A percentile compares a stretch with the other conserved stretches of the same genome.
Conservation (phyloP, 1,139 yeast genomes). For the Suhomyces coccinellae region DNA sequence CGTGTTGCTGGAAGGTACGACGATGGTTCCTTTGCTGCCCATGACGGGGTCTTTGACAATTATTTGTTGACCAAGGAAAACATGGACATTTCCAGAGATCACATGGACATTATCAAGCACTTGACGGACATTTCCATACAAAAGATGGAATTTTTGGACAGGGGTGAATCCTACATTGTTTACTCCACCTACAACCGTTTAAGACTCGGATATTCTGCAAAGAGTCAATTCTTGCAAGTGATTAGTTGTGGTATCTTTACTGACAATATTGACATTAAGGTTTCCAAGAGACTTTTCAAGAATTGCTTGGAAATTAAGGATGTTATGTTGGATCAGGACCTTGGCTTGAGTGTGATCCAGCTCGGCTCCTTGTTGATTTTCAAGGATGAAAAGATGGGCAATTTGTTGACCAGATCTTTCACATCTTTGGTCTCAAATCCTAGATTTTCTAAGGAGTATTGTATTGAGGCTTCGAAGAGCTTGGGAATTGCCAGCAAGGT, state of each 20-base stretch:
- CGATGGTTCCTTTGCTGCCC: constrained; percentile 12
- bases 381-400: constrained; percentile 47
- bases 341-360: constrained; percentile 52
- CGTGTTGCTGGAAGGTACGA: constrained; percentile 28
- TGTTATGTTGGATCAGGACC: constrained; percentile 44
- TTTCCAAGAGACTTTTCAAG: constrained; percentile 37
- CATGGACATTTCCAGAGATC: constrained; percentile 12
- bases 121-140: constrained; percentile 39
- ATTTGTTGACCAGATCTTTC: constrained; percentile 49
- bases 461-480: constrained; percentile 36
- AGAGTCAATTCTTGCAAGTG: constrained; percentile 40
- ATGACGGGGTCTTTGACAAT: constrained; percentile 5
- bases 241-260: constrained; percentile 46
- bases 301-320: constrained; percentile 42
- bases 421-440: constrained; percentile 53
- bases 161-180: constrained; percentile 47
- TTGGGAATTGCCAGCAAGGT: constrained; percentile 49
- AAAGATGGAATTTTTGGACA: constrained; percentile 44
- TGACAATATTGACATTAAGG: constrained; percentile 37
- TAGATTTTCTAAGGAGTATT: constrained; percentile 29
- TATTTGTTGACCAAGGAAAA: constrained; percentile 11
- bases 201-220: constrained; percentile 43
- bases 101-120: constrained; percentile 26
- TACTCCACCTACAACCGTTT: constrained; percentile 43
- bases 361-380: constrained; percentile 56